These are phyloP conservation scores for Wallacemonas sp. DNA, from an alignment of 208 protist species.

Conservation along the genomic window DNA sequence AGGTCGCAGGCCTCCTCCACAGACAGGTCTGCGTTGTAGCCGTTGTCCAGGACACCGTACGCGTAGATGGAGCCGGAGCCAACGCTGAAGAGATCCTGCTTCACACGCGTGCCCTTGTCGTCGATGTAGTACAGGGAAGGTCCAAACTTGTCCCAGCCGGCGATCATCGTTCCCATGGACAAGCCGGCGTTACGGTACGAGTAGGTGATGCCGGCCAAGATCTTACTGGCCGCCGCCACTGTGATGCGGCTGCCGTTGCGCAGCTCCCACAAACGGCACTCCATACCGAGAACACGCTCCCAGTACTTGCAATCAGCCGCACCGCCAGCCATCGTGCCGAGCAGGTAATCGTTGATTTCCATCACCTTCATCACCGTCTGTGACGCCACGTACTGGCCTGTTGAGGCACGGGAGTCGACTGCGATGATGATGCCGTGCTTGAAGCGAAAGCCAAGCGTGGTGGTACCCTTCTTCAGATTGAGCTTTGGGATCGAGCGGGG, in stretches of 20 bases:
- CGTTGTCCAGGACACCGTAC: slow-evolving; percentile 98
- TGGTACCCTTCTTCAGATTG: slow-evolving; percentile 97
- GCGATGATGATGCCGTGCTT: slow-evolving; percentile 98
- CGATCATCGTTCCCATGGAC: slow-evolving; percentile 98
- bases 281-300: slow-evolving; percentile 97
- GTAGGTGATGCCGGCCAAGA: slow-evolving; percentile 99
- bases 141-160: slow-evolving; percentile 97
- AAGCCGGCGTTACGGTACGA: slow-evolving; percentile 97
- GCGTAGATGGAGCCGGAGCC: slow-evolving; percentile 99
- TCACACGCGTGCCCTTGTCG: slow-evolving; percentile 98
- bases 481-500: slow-evolving; percentile 84
- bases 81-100: slow-evolving; percentile 97
- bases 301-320: slow-evolving; percentile 99
- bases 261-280: slow-evolving; percentile 94
- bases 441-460: slow-evolving; percentile 99
- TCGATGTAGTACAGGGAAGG: slow-evolving; percentile 99
- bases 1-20: slow-evolving; percentile 98
- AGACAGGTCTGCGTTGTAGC: slow-evolving; percentile 93
- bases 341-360: slow-evolving; percentile 98
- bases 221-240: slow-evolving; percentile 98
- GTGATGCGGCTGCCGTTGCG: slow-evolving; percentile 97
- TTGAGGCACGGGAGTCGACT: slow-evolving; percentile 99
- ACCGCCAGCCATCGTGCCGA: slow-evolving; percentile 99
- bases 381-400: slow-evolving; percentile 98
- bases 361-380: slow-evolving; percentile 99